Percentiles rank a stretch among this genome's conserved stretches.
Evolutionary conservation across 768 basidiomycete genomes (phyloP).

Genomic region (Clitopilus hobsonii): DNA sequence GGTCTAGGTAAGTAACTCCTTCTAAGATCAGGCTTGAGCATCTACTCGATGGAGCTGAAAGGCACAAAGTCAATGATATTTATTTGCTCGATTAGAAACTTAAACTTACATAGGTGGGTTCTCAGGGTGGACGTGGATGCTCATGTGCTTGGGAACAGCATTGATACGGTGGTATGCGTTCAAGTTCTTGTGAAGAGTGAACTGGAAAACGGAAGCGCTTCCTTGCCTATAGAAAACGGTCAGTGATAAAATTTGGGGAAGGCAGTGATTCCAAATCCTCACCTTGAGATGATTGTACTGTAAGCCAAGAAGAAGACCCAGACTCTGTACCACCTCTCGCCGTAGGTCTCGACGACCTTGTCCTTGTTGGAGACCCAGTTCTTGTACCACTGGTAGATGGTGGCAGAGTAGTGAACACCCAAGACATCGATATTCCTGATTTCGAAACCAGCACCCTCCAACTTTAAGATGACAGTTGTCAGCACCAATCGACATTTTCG

Average conservation of each 20-base stretch:
- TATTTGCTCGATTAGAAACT: not conserved
- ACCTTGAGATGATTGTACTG: constrained; percentile 80
- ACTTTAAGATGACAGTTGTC: constrained; percentile 30
- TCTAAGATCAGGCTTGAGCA: not conserved
- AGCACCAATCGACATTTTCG: not conserved
- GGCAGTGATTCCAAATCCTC: constrained; percentile 14
- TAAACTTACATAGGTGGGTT: constrained; percentile 39
- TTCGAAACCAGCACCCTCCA: constrained; percentile 92
- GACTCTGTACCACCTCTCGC: constrained; percentile 89
- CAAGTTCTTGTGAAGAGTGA: constrained; percentile 97
- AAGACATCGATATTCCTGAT: constrained; percentile 95
- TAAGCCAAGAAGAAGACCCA: constrained; percentile 98
- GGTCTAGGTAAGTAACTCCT: not conserved
- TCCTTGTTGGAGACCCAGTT: constrained; percentile 97
- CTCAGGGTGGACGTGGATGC: constrained; percentile 63
- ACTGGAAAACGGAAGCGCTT: constrained; percentile 89
- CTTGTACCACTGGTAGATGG: constrained; percentile 88
- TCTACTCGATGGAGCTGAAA: not conserved
- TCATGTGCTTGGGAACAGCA: constrained; percentile 77
- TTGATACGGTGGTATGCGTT: constrained; percentile 92
- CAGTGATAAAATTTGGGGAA: not conserved
- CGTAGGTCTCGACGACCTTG: constrained; percentile 83
- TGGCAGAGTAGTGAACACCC: constrained; percentile 95
- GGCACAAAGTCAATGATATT: not conserved
- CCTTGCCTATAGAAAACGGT: constrained; percentile 58